Conservation (phyloP, 805 yeast genomes). For the Lipomyces orientalis region DNA sequence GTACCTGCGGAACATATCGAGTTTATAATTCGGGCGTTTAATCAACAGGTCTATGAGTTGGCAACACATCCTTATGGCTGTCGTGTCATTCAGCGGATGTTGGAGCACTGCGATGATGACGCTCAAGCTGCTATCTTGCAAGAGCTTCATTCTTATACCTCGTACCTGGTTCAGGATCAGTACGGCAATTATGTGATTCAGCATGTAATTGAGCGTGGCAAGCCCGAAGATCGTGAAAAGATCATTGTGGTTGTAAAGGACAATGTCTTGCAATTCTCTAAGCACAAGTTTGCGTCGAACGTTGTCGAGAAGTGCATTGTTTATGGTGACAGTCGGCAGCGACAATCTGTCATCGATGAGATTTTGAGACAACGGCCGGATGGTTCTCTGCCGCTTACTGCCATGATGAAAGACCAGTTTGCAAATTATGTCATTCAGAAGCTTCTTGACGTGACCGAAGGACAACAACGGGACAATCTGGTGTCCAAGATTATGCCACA, state of each 20-base stretch:
- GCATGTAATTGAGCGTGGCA: conserved; percentile 87
- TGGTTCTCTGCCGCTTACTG: conserved; percentile 54
- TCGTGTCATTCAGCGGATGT: conserved; percentile 89
- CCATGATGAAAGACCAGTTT: conserved; percentile 97
- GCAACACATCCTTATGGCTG: conserved; percentile 98
- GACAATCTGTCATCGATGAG: conserved; percentile 65
- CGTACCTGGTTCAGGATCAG: conserved; percentile 87
- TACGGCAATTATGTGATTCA: conserved; percentile 98
- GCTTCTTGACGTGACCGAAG: conserved; percentile 79
- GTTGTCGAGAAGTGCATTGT: conserved; percentile 94
- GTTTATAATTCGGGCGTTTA: conserved; percentile 73
- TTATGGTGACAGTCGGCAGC: conserved; percentile 68
- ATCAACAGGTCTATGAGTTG: conserved; percentile 71
- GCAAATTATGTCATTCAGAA: conserved; percentile 98
- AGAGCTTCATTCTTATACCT: conserved; percentile 74
- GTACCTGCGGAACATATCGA: conserved; percentile 73
- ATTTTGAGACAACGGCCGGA: conserved; percentile 54
- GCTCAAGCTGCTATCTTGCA: conserved; percentile 71
- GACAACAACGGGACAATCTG: conserved; percentile 68
- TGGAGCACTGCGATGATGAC: conserved; percentile 72
- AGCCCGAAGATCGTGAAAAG: conserved; percentile 57
- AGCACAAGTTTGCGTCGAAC: conserved; percentile 96
- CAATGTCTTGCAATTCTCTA: conserved; percentile 79
- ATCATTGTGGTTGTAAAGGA: conserved; percentile 73
- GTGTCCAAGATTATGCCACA: conserved; percentile 80